Percentiles rank a stretch among this genome's conserved stretches.
Conservation (phyloP, 2,329 filamentous ascomycete genomes). For the Tolypocladium ophioglossoides region DNA sequence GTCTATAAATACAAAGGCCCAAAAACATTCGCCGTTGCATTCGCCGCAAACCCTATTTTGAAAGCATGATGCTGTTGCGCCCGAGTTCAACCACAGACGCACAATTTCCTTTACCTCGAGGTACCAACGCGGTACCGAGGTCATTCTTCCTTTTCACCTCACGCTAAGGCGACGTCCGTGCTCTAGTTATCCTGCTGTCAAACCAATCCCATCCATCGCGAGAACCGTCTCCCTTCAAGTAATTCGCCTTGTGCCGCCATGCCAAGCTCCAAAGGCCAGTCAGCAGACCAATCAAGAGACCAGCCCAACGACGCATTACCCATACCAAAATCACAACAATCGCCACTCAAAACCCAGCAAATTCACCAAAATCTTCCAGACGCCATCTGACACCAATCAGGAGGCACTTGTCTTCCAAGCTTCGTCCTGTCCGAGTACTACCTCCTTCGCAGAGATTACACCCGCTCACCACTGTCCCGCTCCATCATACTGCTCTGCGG, state of each 20-base stretch:
- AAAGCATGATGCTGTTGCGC: neutral
- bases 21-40: neutral
- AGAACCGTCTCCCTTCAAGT: neutral
- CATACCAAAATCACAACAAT: neutral
- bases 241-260: neutral
- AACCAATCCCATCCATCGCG: neutral
- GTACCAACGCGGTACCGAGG: no score
- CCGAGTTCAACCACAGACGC: neutral
- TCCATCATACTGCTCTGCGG: neutral
- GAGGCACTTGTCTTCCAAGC: neutral
- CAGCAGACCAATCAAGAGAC: neutral
- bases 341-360: neutral
- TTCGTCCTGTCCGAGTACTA: neutral
- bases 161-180: neutral
- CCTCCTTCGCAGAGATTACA: neutral
- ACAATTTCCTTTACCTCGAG: no score
- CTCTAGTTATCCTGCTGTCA: neutral
- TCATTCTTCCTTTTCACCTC: neutral
- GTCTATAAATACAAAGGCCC: neutral
- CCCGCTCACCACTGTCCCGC: neutral
- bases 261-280: neutral
- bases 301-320: neutral
- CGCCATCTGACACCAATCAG: neutral
- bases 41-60: neutral
- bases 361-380: neutral